These are phyloP conservation scores for Vigna radiata DNA, from an alignment of 306 rosid species.

Conservation along the genomic window DNA sequence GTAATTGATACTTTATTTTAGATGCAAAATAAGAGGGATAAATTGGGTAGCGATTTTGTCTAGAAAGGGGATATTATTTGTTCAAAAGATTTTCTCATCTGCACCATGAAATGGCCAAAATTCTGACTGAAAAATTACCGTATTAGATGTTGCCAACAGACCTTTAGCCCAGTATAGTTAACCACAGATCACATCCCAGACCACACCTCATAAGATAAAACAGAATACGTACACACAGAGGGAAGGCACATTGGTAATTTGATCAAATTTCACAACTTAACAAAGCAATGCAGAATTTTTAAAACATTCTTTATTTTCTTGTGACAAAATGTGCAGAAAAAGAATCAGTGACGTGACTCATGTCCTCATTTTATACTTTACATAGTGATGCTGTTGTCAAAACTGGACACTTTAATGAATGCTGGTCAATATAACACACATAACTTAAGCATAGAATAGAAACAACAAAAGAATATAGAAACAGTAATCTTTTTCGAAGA, in stretches of 20 bases:
- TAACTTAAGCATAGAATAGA: constrained; percentile 22
- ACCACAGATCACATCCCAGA: constrained; percentile 10
- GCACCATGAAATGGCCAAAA: constrained; percentile 18
- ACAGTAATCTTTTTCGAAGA: not conserved
- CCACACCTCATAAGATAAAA: not conserved
- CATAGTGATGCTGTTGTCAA: not conserved
- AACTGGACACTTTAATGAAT: not conserved
- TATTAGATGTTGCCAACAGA: constrained; percentile 2
- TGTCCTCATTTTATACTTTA: not conserved
- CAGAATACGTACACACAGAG: not conserved
- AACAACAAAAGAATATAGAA: constrained; percentile 2
- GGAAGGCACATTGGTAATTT: not conserved
- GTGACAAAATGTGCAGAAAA: not conserved
- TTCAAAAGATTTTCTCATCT: not conserved
- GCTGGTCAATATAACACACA: not conserved
- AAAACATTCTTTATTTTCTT: not conserved
- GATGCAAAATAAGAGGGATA: constrained; percentile 23
- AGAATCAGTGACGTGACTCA: not conserved
- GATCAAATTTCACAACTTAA: not conserved
- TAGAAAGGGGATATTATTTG: not conserved
- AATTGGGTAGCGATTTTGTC: not conserved
- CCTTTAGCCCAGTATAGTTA: not conserved
- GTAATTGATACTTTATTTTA: not conserved
- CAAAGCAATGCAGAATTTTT: not conserved
- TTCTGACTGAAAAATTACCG: not conserved